Evolutionary conservation across 495 filamentous ascomycete genomes (phyloP), one percentile per base, ranked within the genome.

Genomic region (Neurospora sp.): DNA sequence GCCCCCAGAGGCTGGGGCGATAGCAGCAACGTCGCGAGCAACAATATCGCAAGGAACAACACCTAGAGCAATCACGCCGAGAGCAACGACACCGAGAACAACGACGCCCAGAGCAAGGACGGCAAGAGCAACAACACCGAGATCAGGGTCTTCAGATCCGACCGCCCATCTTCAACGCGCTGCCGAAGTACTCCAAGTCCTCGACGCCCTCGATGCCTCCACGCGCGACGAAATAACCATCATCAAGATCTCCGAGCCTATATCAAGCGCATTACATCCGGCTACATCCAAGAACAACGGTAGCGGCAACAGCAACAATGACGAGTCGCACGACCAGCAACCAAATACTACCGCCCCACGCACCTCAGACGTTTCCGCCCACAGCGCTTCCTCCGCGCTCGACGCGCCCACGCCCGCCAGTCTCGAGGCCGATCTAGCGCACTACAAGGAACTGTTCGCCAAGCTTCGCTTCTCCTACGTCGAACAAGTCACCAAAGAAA

Each of bases 381-480:
- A 66, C 54, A 66, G 54, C 54, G 54, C 54, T 27, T 84, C 82
- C 73, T 82, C 87, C 37, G 86, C 88, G 10, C 84, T 92, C 73
- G 90, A 92, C 70, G 88, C 89, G 70, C 88, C 91, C 0, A 93
- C 91, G 18, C 92, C 93, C 1, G 88, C 91, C 10, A 91, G 89
- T 16, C 86, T 97, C 6, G 91, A 94, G 75, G 93, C 93, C 38
- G 94, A 97, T 80, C 85, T 97, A n/a, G 85, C 88, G 71, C 94
- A 97, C 81, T 97, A 97, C 82, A 92, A 92, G 77, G 96, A 98
- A 84, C 89, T 98, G 39, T 98, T 98, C 82, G 91, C 93, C 54
- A 98, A 98, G 83, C 88, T 99, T 38, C 93, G 94, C 79, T 98
- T 98, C 85, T 96, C 93, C 76, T 98, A 93, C 82, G 87, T 93